Base-by-base conservation (phyloP, 352 stramenopile genomes). In the Globisporangium spiculum region DNA sequence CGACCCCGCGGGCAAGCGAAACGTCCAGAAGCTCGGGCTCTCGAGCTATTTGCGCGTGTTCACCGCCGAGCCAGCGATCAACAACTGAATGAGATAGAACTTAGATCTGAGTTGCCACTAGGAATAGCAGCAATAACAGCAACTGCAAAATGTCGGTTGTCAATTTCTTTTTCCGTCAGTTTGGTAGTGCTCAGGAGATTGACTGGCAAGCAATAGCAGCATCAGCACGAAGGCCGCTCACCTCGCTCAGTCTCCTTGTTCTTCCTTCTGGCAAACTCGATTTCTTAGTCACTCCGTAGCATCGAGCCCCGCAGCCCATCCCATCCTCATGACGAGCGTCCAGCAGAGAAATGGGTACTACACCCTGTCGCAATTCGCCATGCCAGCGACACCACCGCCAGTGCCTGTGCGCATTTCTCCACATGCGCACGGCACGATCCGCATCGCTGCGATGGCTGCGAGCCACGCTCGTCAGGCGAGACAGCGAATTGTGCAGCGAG, bases 21-120 rank as follows among this genome's bases (percentile, higher is more conserved):
- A 55, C 10, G 64, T 92, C 24, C 86, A 94, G 53, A 92, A 94
- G 70, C 67, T 94, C 9, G 80, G 69, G 0, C 71, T 91, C 6
- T 92, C 83, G 0, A 84, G 76, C 57, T 94, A 79, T 66, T 80
- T 92, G 75, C 60, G 75, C 32, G 60, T 62, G 12, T 93, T 93
- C 41, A 73, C 69, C 3, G 50, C 77, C 4, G 74, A 82, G 38
- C 68, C 70, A 38, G 79, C 79, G 7, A 77, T 78, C 30, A 80
- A 73, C 20, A 85, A 75, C 56, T 84, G 65, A 70, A n/a, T 1
- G 20, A 26, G 7, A 1, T 5, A 26, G 16, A 14, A 27, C 30
- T 20, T 9, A 61, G 30, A 30, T 12, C 55, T 46, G 27, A 24
- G 7, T 22, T 22, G 1, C 14, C 27, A 60, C 58, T 32, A 34